phyloP scores from a whole-genome alignment of 345 rosid species.

The Orychophragmus violaceus region DNA sequence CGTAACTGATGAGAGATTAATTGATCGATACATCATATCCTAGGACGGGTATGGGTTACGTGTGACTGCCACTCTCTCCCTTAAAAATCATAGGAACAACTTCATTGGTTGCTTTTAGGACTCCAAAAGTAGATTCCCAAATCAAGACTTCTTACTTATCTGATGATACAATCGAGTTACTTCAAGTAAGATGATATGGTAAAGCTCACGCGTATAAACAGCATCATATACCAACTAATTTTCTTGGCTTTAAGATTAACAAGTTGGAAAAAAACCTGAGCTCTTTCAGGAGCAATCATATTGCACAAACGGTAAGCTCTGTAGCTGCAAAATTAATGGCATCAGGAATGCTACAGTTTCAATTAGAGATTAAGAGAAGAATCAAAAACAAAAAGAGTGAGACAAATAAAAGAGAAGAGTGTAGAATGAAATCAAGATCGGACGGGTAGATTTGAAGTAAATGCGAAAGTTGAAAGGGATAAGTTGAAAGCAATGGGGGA shows the following conservation, averaged over 20 bases:
- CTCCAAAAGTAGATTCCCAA: constrained; percentile 32
- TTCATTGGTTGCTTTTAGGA: constrained; percentile 47
- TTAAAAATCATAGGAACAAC: constrained; percentile 52
- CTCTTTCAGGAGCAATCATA: constrained; percentile 30
- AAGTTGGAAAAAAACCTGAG: constrained; percentile 41
- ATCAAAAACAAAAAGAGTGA: constrained; percentile 36
- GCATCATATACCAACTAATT: constrained; percentile 29
- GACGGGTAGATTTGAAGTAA: constrained; percentile 60
- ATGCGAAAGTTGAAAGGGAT: constrained; percentile 49
- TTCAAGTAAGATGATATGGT: constrained; percentile 54
- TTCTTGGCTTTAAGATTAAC: constrained; percentile 38
- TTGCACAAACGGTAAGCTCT: constrained; percentile 28
- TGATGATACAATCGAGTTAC: constrained; percentile 42
- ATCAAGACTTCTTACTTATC: constrained; percentile 41
- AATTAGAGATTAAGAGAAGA: constrained; percentile 53
- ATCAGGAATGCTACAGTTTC: constrained; percentile 43
- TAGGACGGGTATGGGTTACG: constrained; percentile 13
- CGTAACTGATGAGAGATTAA: no score
- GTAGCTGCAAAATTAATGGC: constrained; percentile 43
- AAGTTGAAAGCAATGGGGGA: constrained; percentile 43
- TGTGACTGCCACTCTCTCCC: constrained; percentile 48
- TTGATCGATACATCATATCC: no score
- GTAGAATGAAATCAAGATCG: constrained; percentile 65
- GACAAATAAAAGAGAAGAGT: constrained; percentile 29
- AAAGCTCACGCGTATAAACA: constrained; percentile 21